Evolutionary conservation across 1,284 basidiomycete genomes (phyloP).

Genomic region (Leccinum fuscescens): DNA sequence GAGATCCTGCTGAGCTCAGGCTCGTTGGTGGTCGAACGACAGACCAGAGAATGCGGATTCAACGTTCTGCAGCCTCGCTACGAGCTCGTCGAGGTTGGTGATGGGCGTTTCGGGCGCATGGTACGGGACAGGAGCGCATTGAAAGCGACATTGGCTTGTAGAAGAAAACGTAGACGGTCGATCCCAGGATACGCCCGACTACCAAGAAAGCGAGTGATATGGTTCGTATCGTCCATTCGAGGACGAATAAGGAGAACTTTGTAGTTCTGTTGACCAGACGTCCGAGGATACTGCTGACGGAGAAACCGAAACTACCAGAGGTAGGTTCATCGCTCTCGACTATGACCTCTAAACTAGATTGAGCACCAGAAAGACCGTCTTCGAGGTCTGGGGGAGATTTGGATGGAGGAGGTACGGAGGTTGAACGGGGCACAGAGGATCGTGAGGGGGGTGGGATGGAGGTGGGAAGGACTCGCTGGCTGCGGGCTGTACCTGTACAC

Average conservation of each 20-base stretch:
- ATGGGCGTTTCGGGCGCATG: slow-evolving; percentile 45
- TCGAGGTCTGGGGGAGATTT: slow-evolving; percentile 25
- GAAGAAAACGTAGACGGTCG: slow-evolving; percentile 38
- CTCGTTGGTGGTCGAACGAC: slow-evolving; percentile 51
- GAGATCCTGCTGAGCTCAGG: slow-evolving; percentile 48
- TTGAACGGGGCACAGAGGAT: slow-evolving; percentile 32
- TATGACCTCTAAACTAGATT: slow-evolving; percentile 56
- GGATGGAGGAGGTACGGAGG: slow-evolving; percentile 38
- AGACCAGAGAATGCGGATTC: slow-evolving; percentile 62
- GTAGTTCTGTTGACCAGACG: slow-evolving; percentile 39
- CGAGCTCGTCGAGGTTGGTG: slow-evolving; percentile 67
- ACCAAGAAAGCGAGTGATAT: slow-evolving; percentile 26
- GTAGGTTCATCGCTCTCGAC: slow-evolving; percentile 54
- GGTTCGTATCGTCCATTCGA: slow-evolving; percentile 35
- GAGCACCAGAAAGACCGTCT: slow-evolving; percentile 42
- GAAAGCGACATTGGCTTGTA: slow-evolving; percentile 43
- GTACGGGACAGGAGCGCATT: too few species aligned
- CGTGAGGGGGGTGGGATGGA: slow-evolving; percentile 28
- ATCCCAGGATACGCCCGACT: slow-evolving; percentile 47
- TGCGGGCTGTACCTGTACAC: slow-evolving; percentile 18
- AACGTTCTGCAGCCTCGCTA: slow-evolving; percentile 62
- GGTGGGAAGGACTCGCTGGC: slow-evolving; percentile 21
- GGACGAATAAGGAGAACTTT: slow-evolving; percentile 38
- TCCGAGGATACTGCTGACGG: slow-evolving; percentile 48
- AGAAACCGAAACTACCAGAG: slow-evolving; percentile 35